Conservation (phyloP, 1,139 yeast genomes). For the Diutina siamensis region DNA sequence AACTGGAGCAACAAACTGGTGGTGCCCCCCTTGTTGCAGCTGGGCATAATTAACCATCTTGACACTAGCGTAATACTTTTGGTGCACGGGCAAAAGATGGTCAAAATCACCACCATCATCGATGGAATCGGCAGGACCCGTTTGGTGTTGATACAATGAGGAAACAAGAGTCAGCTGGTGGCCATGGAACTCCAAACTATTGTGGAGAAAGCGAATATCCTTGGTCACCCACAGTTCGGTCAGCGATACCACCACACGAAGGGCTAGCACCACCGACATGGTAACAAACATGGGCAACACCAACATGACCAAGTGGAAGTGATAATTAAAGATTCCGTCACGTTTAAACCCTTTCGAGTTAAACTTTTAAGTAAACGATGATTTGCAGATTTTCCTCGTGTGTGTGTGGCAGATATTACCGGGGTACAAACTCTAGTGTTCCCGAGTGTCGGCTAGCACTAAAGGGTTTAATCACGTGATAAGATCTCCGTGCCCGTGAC, state of each 20-base stretch:
- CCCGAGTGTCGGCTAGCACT: too few species aligned
- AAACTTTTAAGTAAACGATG: too few species aligned
- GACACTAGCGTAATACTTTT: neutral
- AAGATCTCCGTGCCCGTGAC: too few species aligned
- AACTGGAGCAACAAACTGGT: neutral
- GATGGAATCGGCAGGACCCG: neutral
- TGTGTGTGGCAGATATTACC: too few species aligned
- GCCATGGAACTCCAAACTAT: neutral
- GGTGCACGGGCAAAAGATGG: conserved; percentile 1
- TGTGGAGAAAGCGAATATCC: neutral
- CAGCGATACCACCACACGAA: neutral
- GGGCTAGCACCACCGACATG: neutral
- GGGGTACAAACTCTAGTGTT: too few species aligned
- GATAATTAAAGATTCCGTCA: too few species aligned
- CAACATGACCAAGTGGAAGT: too few species aligned
- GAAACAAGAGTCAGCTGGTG: neutral
- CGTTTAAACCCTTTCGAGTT: too few species aligned
- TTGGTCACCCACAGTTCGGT: conserved; percentile 2
- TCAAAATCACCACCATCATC: conserved; percentile 5
- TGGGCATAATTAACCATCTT: neutral
- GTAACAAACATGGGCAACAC: neutral
- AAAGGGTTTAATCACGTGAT: too few species aligned
- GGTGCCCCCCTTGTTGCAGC: neutral
- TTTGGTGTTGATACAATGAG: neutral
- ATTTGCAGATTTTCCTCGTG: too few species aligned